Evolutionary conservation across 345 rosid genomes (phyloP).

Genomic region (Ailanthus altissimus): DNA sequence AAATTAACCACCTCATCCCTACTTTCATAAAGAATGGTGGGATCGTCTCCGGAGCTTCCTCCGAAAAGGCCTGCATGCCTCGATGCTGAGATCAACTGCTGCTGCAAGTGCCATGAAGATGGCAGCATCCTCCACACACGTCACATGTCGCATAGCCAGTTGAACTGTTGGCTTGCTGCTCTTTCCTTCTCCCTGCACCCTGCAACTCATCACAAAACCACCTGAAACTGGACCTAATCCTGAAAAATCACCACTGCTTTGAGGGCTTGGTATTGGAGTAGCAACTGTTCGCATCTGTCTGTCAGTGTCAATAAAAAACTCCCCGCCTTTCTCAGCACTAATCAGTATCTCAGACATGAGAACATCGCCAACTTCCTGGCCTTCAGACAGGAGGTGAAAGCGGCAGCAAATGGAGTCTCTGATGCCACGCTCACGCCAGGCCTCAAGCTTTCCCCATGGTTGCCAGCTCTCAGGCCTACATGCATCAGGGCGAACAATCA

Average conservation of each 20-base stretch:
- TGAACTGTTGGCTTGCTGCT: conserved; percentile 84
- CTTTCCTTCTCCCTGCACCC: conserved; percentile 91
- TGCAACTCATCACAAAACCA: conserved; percentile 91
- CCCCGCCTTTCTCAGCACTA: conserved; percentile 91
- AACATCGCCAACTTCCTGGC: conserved; percentile 71
- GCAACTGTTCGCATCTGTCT: conserved; percentile 62
- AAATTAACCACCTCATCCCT: conserved; percentile 22
- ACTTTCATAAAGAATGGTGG: conserved; percentile 56
- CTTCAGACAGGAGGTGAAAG: conserved; percentile 79
- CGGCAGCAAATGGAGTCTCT: conserved; percentile 87
- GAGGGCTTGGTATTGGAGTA: conserved; percentile 85
- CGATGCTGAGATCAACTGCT: conserved; percentile 90
- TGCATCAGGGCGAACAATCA: conserved; percentile 80
- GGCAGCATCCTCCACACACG: conserved; percentile 95
- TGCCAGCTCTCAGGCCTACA: conserved; percentile 89
- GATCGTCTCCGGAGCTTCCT: conserved; percentile 64
- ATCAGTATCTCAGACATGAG: conserved; percentile 83
- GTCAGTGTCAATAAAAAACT: conserved; percentile 81
- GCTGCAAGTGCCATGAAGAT: conserved; percentile 97
- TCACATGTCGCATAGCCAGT: conserved; percentile 82
- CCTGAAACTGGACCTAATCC: conserved; percentile 56
- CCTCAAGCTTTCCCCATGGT: conserved; percentile 98
- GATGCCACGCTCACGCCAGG: conserved; percentile 94
- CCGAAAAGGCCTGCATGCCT: conserved; percentile 87
- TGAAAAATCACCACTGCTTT: conserved; percentile 88